Base-by-base conservation (phyloP, 2,329 filamentous ascomycete species). In the Botrytis galanthina region DNA sequence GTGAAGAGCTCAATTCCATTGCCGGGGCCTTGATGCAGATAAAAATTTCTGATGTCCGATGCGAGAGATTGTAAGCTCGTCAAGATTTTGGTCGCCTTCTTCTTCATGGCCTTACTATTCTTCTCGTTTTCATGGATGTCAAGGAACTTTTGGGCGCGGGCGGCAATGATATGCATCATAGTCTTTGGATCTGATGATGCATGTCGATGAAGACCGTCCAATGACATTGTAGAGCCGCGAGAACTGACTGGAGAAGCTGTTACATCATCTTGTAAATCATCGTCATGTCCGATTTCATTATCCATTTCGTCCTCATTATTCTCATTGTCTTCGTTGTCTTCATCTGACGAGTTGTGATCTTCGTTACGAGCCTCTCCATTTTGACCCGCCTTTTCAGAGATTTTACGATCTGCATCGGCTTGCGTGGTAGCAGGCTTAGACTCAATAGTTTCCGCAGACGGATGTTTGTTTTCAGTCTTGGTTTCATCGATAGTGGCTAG, bases 81-180 rank as follows among this genome's bases (percentile, higher is more conserved):
- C 39, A 98, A 85, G 39, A 97, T 97, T 73, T 89, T 87, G 0
- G 87, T 86, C 0, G 96, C 95, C 82, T 95, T 95, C 73, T 91
- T 88, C 80, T 93, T 93, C 87, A 97, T 91, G 12, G 86, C 85
- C 79, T 90, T 91, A 29, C 91, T 90, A 75, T 88, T 87, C 75
- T 91, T 89, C 75, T 94, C 91, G 5, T 89, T 90, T 81, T 98
- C 94, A 77, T 98, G 94, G 0, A 88, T 86, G 73, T 95, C 91
- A 51, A 98, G 84, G 81, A 99, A 98, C 72, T 89, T 92, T 82
- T 93, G 93, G 0, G 96, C 95, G 74, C 92, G 88, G 46, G 90
- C 84, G 26, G 91, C 89, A 77, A 97, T 96, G 74, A 92, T 86
- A 71, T 93, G 88, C 76, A 93, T 89, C 80, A 93, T 87, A 51